phyloP scores from a whole-genome alignment of 306 rosid species.

The Cicer yamashitae region DNA sequence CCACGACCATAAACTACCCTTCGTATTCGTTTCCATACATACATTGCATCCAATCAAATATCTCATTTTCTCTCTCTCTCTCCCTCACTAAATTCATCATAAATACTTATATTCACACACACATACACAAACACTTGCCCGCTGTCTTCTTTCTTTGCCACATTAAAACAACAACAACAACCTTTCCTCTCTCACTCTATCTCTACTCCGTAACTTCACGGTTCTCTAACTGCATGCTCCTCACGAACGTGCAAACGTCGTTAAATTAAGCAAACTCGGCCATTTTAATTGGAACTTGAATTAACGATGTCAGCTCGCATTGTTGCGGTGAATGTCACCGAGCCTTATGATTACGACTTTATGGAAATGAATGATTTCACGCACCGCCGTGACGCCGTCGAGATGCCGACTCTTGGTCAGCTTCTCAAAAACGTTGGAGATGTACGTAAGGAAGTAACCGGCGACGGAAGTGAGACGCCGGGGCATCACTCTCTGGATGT shows the following conservation, averaged over 20 bases:
- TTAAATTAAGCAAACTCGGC: not conserved
- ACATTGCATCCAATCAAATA: not conserved
- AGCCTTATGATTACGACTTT: constrained; percentile 29
- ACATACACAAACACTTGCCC: constrained; percentile 5
- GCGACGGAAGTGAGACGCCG: constrained; percentile 80
- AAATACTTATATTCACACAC: constrained; percentile 29
- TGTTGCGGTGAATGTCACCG: constrained; percentile 52
- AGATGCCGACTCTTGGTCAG: constrained; percentile 71
- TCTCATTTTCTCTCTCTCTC: not conserved
- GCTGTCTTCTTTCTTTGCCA: not conserved
- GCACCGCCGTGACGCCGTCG: constrained; percentile 33
- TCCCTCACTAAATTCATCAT: not conserved
- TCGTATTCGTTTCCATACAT: not conserved
- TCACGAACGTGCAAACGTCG: not conserved
- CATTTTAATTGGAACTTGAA: not conserved
- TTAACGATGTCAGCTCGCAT: constrained; percentile 59
- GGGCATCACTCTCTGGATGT: constrained; percentile 65
- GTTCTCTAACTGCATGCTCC: constrained; percentile 28
- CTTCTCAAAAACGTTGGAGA: constrained; percentile 85
- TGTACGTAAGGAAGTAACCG: constrained; percentile 60
- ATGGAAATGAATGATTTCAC: constrained; percentile 55
- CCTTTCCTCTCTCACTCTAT: not conserved
- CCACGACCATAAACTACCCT: not conserved
- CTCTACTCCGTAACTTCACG: constrained; percentile 12
- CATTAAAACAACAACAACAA: not conserved